Conservation (phyloP, 2,329 filamentous ascomycete genomes). For the Penicillium hordei region DNA sequence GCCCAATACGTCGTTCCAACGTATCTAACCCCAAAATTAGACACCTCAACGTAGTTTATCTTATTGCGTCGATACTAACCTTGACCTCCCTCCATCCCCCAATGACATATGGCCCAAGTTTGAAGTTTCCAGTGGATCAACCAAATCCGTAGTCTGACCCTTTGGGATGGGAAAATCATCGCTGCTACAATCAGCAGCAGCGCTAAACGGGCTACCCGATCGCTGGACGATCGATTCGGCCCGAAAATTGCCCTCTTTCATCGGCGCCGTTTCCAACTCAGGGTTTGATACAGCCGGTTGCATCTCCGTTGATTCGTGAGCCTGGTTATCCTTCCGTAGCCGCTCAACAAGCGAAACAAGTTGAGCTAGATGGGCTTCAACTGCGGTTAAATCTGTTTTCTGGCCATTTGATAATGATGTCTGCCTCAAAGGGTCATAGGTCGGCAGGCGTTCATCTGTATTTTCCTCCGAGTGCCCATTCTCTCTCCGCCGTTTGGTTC, state of each 20-base stretch:
- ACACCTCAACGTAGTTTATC: background rate
- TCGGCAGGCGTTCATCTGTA: background rate
- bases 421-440: background rate
- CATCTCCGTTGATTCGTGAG: background rate
- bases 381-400: background rate
- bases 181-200: slow-evolving; percentile 32
- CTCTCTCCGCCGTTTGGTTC: slow-evolving; percentile 39
- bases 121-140: slow-evolving; percentile 44
- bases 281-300: background rate
- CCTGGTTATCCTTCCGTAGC: background rate
- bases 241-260: background rate
- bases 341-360: background rate
- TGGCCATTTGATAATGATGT: background rate
- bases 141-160: slow-evolving; percentile 42
- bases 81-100: slow-evolving; percentile 44
- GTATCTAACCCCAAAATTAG: slow-evolving; percentile 33
- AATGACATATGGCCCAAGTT: slow-evolving; percentile 46
- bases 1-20: slow-evolving; percentile 49
- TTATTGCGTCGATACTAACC: slow-evolving; percentile 1
- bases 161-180: slow-evolving; percentile 47
- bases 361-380: background rate
- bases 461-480: background rate
- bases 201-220: slow-evolving; percentile 17
- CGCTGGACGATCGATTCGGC: background rate
- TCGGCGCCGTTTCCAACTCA: slow-evolving; percentile 11